A percentile compares a stretch with the other conserved stretches of the same genome.
phyloP scores from a whole-genome alignment of 1,284 basidiomycete species.

The Earliella scabrosa region DNA sequence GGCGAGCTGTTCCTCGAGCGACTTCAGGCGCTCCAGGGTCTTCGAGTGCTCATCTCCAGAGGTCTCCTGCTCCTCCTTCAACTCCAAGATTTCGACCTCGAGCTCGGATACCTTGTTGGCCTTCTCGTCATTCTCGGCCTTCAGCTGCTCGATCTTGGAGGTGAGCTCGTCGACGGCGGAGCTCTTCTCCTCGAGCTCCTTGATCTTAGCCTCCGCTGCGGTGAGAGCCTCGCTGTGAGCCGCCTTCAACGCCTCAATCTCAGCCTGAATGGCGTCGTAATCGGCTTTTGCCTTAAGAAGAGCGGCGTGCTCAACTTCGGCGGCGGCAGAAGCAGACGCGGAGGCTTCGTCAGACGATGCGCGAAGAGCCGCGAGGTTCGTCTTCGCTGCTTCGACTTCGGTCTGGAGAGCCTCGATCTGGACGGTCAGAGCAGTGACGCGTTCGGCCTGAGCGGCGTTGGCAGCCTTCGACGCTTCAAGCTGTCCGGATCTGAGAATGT shows the following conservation, averaged over 20 bases:
- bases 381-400: slow-evolving; percentile 54
- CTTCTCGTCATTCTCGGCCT: slow-evolving; percentile 73
- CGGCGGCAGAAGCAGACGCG: slow-evolving; percentile 49
- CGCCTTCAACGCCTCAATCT: slow-evolving; percentile 53
- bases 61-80: slow-evolving; percentile 72
- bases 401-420: slow-evolving; percentile 55
- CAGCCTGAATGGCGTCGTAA: slow-evolving; percentile 58
- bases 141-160: slow-evolving; percentile 58
- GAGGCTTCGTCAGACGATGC: slow-evolving; percentile 48
- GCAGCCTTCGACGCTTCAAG: slow-evolving; percentile 52
- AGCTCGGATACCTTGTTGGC: slow-evolving; percentile 78
- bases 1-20: slow-evolving; percentile 55
- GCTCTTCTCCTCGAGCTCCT: slow-evolving; percentile 48
- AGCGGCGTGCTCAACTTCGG: slow-evolving; percentile 64
- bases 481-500: slow-evolving; percentile 39
- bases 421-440: slow-evolving; percentile 52
- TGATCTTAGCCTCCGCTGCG: slow-evolving; percentile 49
- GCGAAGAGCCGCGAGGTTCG: slow-evolving; percentile 56
- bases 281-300: slow-evolving; percentile 67
- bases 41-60: slow-evolving; percentile 61
- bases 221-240: slow-evolving; percentile 53
- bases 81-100: slow-evolving; percentile 79
- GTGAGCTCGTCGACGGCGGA: slow-evolving; percentile 50
- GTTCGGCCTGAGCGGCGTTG: slow-evolving; percentile 44
- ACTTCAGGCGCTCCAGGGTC: slow-evolving; percentile 50